phyloP scores from a whole-genome alignment of 306 rosid species.

The Malus fusca region DNA sequence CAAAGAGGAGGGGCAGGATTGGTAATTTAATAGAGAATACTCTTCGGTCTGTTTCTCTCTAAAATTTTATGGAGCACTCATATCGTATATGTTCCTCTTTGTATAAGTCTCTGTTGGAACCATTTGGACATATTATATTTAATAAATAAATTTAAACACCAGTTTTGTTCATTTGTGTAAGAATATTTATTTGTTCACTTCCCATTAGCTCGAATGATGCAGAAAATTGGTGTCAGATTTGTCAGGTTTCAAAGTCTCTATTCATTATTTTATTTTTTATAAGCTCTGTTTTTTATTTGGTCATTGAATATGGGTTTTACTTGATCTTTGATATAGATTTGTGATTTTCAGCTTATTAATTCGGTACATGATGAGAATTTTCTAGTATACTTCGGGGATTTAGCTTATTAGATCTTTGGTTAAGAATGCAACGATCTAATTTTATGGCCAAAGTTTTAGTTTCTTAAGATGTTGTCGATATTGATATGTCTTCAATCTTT shows the following conservation, averaged over 20 bases:
- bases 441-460: too few relatives aligned
- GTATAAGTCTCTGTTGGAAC: conserved; percentile 3
- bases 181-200: neutral
- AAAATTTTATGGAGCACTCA: neutral
- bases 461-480: too few relatives aligned
- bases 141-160: conserved; percentile 16
- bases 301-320: neutral
- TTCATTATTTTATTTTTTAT: neutral
- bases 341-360: too few relatives aligned
- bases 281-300: neutral
- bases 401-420: too few relatives aligned
- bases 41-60: neutral
- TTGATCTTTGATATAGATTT: neutral
- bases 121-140: conserved; percentile 6
- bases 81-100: neutral
- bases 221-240: neutral
- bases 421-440: too few relatives aligned
- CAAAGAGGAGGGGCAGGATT: conserved; percentile 38
- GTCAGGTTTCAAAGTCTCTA: neutral
- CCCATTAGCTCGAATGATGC: neutral
- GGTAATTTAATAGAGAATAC: neutral
- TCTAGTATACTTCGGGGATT: too few relatives aligned
- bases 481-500: too few relatives aligned
- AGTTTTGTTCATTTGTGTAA: neutral
- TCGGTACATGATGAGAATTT: too few relatives aligned